These are phyloP conservation scores for Fraxinus velutina DNA, from an alignment of 305 asterid genomes.

Conservation along the genomic window DNA sequence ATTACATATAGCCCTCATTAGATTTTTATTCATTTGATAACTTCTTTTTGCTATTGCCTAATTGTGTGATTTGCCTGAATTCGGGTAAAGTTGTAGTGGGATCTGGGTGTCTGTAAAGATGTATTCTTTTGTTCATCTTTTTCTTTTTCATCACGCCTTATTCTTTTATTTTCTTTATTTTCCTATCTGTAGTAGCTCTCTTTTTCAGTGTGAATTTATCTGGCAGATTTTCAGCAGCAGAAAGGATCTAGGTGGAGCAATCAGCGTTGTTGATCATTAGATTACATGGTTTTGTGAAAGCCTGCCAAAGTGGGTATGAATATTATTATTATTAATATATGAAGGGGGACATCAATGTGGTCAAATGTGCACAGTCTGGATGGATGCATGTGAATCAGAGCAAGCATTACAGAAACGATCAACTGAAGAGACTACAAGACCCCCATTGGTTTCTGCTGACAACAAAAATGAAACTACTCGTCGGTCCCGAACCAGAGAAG, in stretches of 20 bases:
- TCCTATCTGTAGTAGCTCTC: slow-evolving; percentile 42
- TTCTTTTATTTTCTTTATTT: slow-evolving; percentile 33
- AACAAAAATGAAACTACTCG: slow-evolving; percentile 60
- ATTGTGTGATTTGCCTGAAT: slow-evolving; percentile 35
- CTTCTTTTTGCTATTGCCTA: slow-evolving; percentile 5
- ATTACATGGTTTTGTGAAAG: slow-evolving; percentile 17
- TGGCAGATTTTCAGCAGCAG: slow-evolving; percentile 53
- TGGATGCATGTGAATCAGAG: slow-evolving; percentile 66
- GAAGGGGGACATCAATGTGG: slow-evolving; percentile 53
- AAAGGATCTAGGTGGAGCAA: slow-evolving; percentile 34
- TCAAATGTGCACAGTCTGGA: slow-evolving; percentile 49
- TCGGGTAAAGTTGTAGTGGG: slow-evolving; percentile 32
- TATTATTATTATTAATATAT: slow-evolving; percentile 23
- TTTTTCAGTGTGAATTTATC: slow-evolving; percentile 41
- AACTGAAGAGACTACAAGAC: slow-evolving; percentile 44
- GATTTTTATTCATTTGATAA: slow-evolving; percentile 1
- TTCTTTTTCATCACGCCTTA: slow-evolving; percentile 34
- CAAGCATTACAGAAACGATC: slow-evolving; percentile 49
- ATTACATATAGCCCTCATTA: not conserved
- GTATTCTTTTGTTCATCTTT: slow-evolving; percentile 49
- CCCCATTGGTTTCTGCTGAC: slow-evolving; percentile 55
- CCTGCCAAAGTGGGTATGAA: slow-evolving; percentile 27
- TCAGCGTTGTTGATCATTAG: slow-evolving; percentile 9
- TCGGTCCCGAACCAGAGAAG: slow-evolving; percentile 59
- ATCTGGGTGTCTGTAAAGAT: slow-evolving; percentile 69